phyloP scores from a whole-genome alignment of 2,329 filamentous ascomycete genomes.

The Thielaviopsis punctulata region DNA sequence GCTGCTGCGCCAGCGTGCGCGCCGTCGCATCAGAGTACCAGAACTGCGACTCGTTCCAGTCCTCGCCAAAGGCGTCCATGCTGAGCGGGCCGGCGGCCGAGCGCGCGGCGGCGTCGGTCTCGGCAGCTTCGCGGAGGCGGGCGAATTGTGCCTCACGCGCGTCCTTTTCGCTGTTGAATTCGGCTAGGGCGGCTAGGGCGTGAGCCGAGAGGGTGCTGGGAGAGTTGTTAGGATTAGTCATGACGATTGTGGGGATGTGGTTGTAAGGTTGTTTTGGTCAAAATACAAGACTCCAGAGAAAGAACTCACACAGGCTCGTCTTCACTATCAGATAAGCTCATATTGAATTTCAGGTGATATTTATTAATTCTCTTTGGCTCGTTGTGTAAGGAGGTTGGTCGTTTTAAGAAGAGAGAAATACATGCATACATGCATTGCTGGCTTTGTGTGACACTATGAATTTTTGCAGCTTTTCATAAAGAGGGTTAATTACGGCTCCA shows the following conservation, averaged over 20 bases:
- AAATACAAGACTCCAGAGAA: background rate
- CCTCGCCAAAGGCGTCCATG: constrained; percentile 60
- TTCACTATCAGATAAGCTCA: constrained; percentile 17
- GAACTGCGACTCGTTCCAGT: constrained; percentile 74
- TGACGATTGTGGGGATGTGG: background rate
- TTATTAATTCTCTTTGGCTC: background rate
- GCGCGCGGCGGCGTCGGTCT: constrained; percentile 13
- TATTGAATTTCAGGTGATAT: background rate
- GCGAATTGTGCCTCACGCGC: constrained; percentile 48
- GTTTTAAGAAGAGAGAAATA: no score
- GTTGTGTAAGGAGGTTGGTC: background rate
- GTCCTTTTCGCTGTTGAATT: constrained; percentile 60
- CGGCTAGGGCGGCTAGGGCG: constrained; percentile 50
- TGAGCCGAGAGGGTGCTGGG: constrained; percentile 44
- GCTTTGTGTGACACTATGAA: background rate
- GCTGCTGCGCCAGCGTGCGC: constrained; percentile 39
- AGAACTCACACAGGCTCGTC: constrained; percentile 32
- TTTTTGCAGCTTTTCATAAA: background rate
- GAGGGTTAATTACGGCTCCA: background rate
- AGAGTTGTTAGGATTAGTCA: background rate
- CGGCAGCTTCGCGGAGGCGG: constrained; percentile 41
- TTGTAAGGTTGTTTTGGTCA: background rate
- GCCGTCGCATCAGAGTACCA: constrained; percentile 69
- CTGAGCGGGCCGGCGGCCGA: constrained; percentile 19
- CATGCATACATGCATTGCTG: no score